phyloP scores from a whole-genome alignment of 345 rosid genomes.

The Camelina neglecta region DNA sequence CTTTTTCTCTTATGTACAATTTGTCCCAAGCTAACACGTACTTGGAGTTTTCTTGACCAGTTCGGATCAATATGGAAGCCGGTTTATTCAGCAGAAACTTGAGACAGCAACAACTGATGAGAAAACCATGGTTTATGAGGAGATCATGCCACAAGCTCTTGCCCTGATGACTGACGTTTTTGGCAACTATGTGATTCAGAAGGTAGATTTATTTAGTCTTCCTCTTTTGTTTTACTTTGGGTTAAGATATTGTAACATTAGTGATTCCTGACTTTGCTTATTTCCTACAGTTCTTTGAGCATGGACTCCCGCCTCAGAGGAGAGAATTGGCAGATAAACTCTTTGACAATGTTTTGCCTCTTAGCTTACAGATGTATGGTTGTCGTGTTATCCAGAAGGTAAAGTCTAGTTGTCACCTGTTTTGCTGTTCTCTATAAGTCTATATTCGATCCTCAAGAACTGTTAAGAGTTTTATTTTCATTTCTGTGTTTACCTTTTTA shows the following conservation, averaged over 20 bases:
- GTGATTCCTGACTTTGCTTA: not conserved
- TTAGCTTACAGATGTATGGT: constrained; percentile 98
- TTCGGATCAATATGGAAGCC: constrained; percentile 91
- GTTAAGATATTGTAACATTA: too few relatives aligned
- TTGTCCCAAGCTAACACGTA: not conserved
- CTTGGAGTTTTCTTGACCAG: constrained; percentile 40
- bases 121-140: constrained; percentile 85
- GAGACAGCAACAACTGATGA: constrained; percentile 87
- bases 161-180: constrained; percentile 93
- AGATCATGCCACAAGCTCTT: constrained; percentile 85
- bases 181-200: constrained; percentile 94
- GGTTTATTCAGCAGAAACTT: constrained; percentile 95
- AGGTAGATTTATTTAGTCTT: constrained; percentile 53
- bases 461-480: not conserved
- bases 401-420: constrained; percentile 17
- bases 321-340: constrained; percentile 88
- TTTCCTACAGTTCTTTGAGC: constrained; percentile 85
- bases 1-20: not conserved
- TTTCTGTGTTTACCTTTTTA: constrained; percentile 31
- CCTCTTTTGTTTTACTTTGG: not conserved
- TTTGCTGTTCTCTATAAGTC: not conserved
- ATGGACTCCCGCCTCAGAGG: constrained; percentile 80
- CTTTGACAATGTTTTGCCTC: constrained; percentile 75
- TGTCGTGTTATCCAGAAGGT: constrained; percentile 99
- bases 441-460: not conserved